Evolutionary conservation across 2,329 filamentous ascomycete genomes (phyloP).

Genomic region (Dothiorella sarmentorum): DNA sequence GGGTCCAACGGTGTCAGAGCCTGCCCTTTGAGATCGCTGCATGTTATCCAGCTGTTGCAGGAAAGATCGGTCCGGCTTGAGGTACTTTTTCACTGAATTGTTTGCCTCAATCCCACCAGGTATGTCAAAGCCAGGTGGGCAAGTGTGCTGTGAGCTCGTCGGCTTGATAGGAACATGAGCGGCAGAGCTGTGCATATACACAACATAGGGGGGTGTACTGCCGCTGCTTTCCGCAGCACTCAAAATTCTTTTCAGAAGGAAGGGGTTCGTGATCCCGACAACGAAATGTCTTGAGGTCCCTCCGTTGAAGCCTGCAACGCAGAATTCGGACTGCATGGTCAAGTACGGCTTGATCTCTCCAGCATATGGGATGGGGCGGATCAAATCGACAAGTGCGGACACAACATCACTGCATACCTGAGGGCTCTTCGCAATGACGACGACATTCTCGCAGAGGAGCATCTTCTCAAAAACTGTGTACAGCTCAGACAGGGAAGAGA

Average conservation of each 20-base stretch:
- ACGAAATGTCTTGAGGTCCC: constrained; percentile 38
- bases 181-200: constrained; percentile 38
- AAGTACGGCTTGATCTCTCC: constrained; percentile 40
- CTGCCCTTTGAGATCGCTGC: constrained; percentile 19
- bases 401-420: constrained; percentile 40
- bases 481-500: constrained; percentile 41
- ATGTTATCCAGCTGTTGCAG: constrained; percentile 34
- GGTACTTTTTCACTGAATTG: constrained; percentile 34
- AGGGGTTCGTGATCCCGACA: constrained; percentile 42
- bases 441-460: constrained; percentile 39
- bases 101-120: constrained; percentile 40
- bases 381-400: constrained; percentile 38
- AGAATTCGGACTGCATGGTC: constrained; percentile 44
- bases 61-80: constrained; percentile 36
- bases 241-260: constrained; percentile 39
- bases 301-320: constrained; percentile 38
- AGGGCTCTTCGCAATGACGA: constrained; percentile 41
- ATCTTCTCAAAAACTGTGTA: constrained; percentile 41
- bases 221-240: constrained; percentile 34
- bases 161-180: constrained; percentile 35
- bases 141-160: constrained; percentile 36
- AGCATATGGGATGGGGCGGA: constrained; percentile 40
- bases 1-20: constrained; percentile 29
- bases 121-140: constrained; percentile 32
- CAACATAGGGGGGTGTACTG: constrained; percentile 34